Percentiles rank a stretch among this genome's conserved stretches.
These are phyloP conservation scores for Zangia roseola DNA, from an alignment of 768 basidiomycete species.

Conservation along the genomic window DNA sequence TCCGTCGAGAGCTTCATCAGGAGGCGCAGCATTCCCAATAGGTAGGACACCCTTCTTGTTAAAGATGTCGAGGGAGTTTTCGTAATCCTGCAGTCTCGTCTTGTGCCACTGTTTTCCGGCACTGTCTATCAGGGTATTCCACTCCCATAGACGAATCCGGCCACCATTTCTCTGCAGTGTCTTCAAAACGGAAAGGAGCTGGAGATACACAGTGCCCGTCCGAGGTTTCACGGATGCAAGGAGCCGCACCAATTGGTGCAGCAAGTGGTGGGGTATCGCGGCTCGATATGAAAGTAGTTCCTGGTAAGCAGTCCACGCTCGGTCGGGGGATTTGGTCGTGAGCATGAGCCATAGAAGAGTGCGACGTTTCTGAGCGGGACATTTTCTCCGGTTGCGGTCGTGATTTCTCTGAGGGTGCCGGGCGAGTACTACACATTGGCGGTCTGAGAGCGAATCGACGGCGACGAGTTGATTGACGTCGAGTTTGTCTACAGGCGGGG, in stretches of 20 bases:
- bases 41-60: conserved; percentile 52
- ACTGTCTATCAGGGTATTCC: conserved; percentile 72
- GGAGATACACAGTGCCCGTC: conserved; percentile 59
- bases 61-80: conserved; percentile 57
- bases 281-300: conserved; percentile 27
- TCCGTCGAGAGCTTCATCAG: conserved; percentile 11
- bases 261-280: conserved; percentile 38
- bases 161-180: conserved; percentile 57
- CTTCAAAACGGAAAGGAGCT: conserved; percentile 65
- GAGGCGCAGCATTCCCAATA: not conserved
- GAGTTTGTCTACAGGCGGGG: not conserved
- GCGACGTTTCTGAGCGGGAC: conserved; percentile 18
- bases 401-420: not conserved
- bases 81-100: conserved; percentile 55
- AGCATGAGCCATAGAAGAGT: conserved; percentile 34
- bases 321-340: conserved; percentile 28
- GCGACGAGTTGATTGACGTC: conserved; percentile 5
- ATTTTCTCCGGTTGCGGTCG: conserved; percentile 13
- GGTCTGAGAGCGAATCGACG: conserved; percentile 2
- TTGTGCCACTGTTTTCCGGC: conserved; percentile 67
- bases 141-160: conserved; percentile 58
- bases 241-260: conserved; percentile 62
- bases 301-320: conserved; percentile 47
- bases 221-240: conserved; percentile 54
- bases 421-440: not conserved